Conservation (phyloP, 2,329 filamentous ascomycete species). For the Ascochyta koolunga region DNA sequence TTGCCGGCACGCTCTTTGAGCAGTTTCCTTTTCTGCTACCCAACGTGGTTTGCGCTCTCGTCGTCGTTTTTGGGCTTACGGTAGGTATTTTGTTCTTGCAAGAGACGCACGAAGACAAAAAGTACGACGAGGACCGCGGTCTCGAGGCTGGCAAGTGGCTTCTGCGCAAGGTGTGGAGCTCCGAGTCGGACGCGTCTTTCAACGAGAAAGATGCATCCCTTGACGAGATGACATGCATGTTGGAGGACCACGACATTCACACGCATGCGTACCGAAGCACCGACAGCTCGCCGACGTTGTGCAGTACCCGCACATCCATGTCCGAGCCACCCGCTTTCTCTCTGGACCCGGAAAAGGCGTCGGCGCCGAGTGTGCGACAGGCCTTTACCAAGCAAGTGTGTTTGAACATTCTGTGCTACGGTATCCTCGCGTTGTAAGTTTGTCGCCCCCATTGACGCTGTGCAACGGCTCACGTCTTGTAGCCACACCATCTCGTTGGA, state of each 20-base stretch:
- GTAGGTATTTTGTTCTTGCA: slow-evolving; percentile 88
- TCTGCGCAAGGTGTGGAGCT: slow-evolving; percentile 43
- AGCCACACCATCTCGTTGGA: slow-evolving; percentile 98
- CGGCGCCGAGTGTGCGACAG: slow-evolving; percentile 49
- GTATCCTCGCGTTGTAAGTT: slow-evolving; percentile 86
- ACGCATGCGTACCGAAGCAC: slow-evolving; percentile 67
- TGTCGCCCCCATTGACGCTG: slow-evolving; percentile 12
- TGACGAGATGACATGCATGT: slow-evolving; percentile 67
- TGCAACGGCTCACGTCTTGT: slow-evolving; percentile 27
- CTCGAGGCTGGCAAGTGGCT: slow-evolving; percentile 78
- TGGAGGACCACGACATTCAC: slow-evolving; percentile 55
- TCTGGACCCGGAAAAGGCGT: slow-evolving; percentile 35
- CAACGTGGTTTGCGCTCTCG: slow-evolving; percentile 85
- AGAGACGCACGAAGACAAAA: slow-evolving; percentile 88
- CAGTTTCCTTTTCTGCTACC: slow-evolving; percentile 88
- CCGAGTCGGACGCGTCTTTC: slow-evolving; percentile 37
- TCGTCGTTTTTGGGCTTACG: slow-evolving; percentile 76
- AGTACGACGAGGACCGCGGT: slow-evolving; percentile 75
- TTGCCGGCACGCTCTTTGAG: slow-evolving; percentile 81
- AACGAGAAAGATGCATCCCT: slow-evolving; percentile 53
- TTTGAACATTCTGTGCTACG: slow-evolving; percentile 86
- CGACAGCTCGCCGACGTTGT: slow-evolving; percentile 60
- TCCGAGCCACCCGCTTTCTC: slow-evolving; percentile 44
- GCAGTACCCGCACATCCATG: slow-evolving; percentile 40
- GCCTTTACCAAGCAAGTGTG: slow-evolving; percentile 86